phyloP scores from a whole-genome alignment of 2,329 filamentous ascomycete genomes.

The Colletotrichum orchidophilum region DNA sequence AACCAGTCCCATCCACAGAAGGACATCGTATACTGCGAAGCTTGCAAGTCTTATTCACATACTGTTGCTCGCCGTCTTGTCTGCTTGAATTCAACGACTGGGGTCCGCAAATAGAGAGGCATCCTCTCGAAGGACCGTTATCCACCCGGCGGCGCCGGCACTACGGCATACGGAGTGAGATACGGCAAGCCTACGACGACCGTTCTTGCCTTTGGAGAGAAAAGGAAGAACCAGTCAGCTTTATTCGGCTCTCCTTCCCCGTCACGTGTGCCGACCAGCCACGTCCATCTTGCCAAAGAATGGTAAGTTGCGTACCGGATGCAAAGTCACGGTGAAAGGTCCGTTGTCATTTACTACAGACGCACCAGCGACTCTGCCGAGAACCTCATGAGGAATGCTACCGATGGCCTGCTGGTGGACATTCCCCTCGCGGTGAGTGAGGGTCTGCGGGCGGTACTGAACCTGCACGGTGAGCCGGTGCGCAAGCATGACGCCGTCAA shows the following conservation, averaged over 20 bases:
- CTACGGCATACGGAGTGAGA: constrained; percentile 24
- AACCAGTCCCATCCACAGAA: constrained; percentile 75
- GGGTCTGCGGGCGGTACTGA: constrained; percentile 34
- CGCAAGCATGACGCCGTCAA: constrained; percentile 23
- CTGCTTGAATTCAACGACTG: constrained; percentile 74
- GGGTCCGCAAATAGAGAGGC: constrained; percentile 68
- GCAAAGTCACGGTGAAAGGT: too few species aligned
- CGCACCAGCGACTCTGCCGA: constrained; percentile 12
- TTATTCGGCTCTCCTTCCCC: too few species aligned
- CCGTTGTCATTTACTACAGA: too few species aligned
- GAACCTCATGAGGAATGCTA: constrained; percentile 56
- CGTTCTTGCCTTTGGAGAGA: constrained; percentile 33
- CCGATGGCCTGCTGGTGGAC: constrained; percentile 65
- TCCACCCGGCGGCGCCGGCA: constrained; percentile 31
- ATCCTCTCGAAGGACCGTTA: too few species aligned
- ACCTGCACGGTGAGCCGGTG: constrained; percentile 33
- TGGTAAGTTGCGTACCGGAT: constrained; percentile 17
- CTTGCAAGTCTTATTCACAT: constrained; percentile 77
- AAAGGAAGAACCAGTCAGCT: too few species aligned
- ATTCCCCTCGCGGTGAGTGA: constrained; percentile 35
- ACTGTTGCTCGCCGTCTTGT: constrained; percentile 78
- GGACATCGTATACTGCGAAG: constrained; percentile 76
- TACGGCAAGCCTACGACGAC: constrained; percentile 28
- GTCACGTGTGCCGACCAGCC: constrained; percentile 28
- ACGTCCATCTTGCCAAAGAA: constrained; percentile 26